Evolutionary conservation across 169 alveolate species (phyloP).

Genomic region (Plasmodium vivax): DNA sequence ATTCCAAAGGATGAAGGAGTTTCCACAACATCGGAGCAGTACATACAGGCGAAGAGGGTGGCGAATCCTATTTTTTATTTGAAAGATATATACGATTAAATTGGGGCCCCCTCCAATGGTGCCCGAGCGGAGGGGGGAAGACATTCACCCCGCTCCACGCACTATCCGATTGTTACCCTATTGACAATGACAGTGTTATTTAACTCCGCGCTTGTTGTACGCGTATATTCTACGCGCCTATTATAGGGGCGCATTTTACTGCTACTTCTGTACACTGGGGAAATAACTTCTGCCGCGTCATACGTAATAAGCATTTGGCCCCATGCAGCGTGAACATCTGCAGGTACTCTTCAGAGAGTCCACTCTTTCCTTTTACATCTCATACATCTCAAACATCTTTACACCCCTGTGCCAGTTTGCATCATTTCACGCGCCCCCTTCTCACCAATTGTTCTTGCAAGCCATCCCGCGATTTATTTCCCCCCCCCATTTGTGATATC

Average conservation of each 20-base stretch:
- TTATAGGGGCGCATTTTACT: not conserved
- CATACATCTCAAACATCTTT: no score
- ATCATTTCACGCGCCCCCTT: not conserved
- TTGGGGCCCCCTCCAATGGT: not conserved
- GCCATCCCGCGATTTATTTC: not conserved
- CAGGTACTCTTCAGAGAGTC: not conserved
- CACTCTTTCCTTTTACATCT: not conserved
- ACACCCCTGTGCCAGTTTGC: constrained; percentile 3
- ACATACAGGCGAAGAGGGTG: constrained; percentile 24
- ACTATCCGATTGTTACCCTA: not conserved
- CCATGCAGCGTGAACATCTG: not conserved
- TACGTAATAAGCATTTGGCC: not conserved
- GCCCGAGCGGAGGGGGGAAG: not conserved
- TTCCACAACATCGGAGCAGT: constrained; percentile 39
- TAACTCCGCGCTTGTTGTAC: not conserved
- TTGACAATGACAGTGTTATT: not conserved
- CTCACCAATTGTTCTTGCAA: not conserved
- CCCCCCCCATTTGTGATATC: not conserved
- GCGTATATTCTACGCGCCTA: no score
- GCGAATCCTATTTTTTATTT: constrained; percentile 61
- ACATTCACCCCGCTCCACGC: not conserved
- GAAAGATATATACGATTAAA: constrained; percentile 39
- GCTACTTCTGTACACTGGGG: not conserved
- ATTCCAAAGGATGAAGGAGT: constrained; percentile 51
- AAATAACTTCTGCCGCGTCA: not conserved